Evolutionary conservation across 768 basidiomycete genomes (phyloP).

Genomic region (Termitomyces sp.): DNA sequence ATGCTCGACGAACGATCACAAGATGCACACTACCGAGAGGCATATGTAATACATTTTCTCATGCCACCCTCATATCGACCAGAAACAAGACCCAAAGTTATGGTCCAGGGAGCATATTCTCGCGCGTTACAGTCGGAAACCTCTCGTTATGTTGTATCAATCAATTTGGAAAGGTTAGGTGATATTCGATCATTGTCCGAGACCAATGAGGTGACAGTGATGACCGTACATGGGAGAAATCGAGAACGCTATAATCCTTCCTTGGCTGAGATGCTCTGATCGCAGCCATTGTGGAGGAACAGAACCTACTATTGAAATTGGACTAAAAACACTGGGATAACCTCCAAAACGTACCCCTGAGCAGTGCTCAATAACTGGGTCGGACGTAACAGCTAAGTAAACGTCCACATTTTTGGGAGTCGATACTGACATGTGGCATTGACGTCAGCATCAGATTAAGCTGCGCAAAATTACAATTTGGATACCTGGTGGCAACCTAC

Average conservation of each 20-base stretch:
- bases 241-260: conserved; percentile 55
- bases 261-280: conserved; percentile 26
- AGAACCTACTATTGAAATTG: conserved; percentile 12
- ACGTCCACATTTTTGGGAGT: conserved; percentile 58
- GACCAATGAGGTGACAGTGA: conserved; percentile 79
- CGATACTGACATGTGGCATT: conserved; percentile 53
- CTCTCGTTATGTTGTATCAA: neutral
- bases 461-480: neutral
- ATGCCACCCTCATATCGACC: neutral
- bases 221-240: conserved; percentile 78
- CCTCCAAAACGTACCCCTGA: conserved; percentile 51
- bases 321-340: conserved; percentile 44
- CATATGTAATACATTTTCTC: neutral
- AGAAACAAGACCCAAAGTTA: neutral
- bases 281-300: neutral
- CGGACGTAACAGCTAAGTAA: conserved; percentile 60
- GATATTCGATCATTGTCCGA: conserved; percentile 16
- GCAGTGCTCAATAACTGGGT: conserved; percentile 80
- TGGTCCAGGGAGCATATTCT: conserved; percentile 4
- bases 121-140: neutral
- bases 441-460: neutral
- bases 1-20: neutral
- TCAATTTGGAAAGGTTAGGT: neutral
- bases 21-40: neutral
- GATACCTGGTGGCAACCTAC: conserved; percentile 79